Conservation (phyloP, 140 eudicot genomes). For the Ambrosia hybrid region DNA sequence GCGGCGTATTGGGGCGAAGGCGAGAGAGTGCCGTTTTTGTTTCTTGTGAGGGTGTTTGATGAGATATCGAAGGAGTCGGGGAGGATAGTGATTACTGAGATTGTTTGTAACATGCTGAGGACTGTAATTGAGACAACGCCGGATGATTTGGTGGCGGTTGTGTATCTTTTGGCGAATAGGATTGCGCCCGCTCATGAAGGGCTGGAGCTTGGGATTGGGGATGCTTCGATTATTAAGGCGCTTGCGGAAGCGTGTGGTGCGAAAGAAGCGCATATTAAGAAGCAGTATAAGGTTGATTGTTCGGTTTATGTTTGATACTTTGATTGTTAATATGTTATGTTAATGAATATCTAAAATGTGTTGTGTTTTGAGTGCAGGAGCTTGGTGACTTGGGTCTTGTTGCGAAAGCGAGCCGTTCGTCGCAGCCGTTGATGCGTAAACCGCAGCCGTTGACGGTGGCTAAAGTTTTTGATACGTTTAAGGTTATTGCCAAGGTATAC, state of each 20-base stretch:
- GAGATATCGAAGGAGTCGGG: constrained; percentile 68
- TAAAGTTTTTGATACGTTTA: constrained; percentile 81
- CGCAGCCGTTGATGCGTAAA: constrained; percentile 76
- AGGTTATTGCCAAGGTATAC: constrained; percentile 78
- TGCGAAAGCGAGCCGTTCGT: constrained; percentile 86
- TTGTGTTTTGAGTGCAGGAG: constrained; percentile 41
- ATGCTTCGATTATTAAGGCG: constrained; percentile 81
- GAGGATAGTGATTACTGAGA: constrained; percentile 73
- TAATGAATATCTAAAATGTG: background rate
- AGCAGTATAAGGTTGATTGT: constrained; percentile 47
- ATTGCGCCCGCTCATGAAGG: constrained; percentile 93
- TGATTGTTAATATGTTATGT: background rate
- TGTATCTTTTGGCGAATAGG: constrained; percentile 73
- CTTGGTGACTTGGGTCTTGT: constrained; percentile 95
- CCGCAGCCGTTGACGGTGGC: constrained; percentile 81
- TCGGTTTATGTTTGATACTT: background rate
- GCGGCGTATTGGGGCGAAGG: constrained; percentile 85
- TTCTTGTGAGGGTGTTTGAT: constrained; percentile 70
- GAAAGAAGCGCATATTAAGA: constrained; percentile 62
- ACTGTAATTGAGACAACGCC: constrained; percentile 78
- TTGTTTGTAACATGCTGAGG: constrained; percentile 82
- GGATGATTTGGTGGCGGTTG: constrained; percentile 69
- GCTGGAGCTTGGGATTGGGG: constrained; percentile 90
- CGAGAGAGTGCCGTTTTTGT: constrained; percentile 79
- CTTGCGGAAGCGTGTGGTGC: constrained; percentile 95